These are phyloP conservation scores for Irineochytrium annulatum DNA, from an alignment of 192 early-diverging fungal species.

Conservation along the genomic window DNA sequence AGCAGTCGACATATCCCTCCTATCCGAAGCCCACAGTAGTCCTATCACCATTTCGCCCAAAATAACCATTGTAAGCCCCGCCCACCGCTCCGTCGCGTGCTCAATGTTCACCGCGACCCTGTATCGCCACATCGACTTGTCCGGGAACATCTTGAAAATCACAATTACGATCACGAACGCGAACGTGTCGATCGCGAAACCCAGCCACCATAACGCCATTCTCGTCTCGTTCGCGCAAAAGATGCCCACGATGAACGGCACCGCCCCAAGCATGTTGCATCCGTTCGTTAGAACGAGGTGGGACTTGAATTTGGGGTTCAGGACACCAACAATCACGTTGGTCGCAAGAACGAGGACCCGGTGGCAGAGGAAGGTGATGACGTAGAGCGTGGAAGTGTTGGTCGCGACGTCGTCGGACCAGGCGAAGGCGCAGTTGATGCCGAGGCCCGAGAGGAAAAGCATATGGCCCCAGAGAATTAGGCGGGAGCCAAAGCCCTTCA, in stretches of 20 bases:
- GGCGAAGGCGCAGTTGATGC: neutral
- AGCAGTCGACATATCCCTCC: neutral
- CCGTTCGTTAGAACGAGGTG: no score
- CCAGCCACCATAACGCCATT: neutral
- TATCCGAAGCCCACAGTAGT: neutral
- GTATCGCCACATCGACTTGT: no score
- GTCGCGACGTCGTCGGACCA: neutral
- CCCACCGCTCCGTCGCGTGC: slow-evolving; percentile 26
- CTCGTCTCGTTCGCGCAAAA: neutral
- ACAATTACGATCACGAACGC: neutral
- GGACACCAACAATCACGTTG: no score
- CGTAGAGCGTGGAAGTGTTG: no score
- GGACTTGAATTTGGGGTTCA: no score
- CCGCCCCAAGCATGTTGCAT: no score
- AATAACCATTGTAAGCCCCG: slow-evolving; percentile 28
- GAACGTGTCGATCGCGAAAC: neutral
- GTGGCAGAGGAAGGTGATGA: no score
- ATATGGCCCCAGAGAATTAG: neutral
- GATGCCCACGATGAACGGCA: neutral
- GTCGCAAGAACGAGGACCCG: no score
- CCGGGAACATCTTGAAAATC: neutral
- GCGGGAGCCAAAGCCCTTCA: neutral
- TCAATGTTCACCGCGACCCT: slow-evolving; percentile 32
- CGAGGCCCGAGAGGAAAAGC: neutral
- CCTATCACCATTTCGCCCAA: slow-evolving; percentile 21